Evolutionary conservation across 2,329 filamentous ascomycete species (phyloP), one percentile per base, ranked within the genome.

Genomic region (Amylocarpus encephaloides): DNA sequence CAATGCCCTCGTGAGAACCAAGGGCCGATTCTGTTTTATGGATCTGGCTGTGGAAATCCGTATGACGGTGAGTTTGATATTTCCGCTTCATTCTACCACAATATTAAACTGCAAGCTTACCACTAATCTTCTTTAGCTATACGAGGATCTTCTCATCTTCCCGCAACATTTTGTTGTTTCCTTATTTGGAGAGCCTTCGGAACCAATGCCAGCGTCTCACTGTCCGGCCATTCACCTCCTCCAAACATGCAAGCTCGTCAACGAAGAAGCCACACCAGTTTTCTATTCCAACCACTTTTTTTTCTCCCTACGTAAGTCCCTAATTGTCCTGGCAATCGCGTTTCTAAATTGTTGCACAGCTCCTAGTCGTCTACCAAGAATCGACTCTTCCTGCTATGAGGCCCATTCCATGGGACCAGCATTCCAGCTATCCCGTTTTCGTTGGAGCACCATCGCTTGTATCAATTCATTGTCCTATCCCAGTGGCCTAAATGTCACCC

Each of bases 251-350:
- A 61, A 56, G 53, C 54, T 59, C 43, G 51, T 66, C 43, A 63
- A 67, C 46, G 44, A 55, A 19, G 66, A 68, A 53, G 62, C 58
- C 9, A 64, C 58, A 6, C 55, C 57, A 2, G 47, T 67, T 4
- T 58, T 68, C 16, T 68, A 68, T 43, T 42, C 58, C 18, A 47
- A 67, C 49, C 49, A 19, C 5, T 67, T 68, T 51, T 45, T 59
- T 30, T 57, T 66, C 29, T 55, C 51, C 43, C 52, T 65, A 10
- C 46, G 55, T 59, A 47, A 11, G 51, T 49, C n/a, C 29, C n/a
- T 10, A 42, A 22, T 32, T 15, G 10, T 15, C 19, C 18, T 22
- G 19, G 26, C 9, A 22, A n/a, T 7, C 16, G 0, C 40, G 6
- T 22, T 26, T 6, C 22, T 7, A 43, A 11, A n/a, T 12, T 15